Conservation (phyloP, 345 rosid genomes). For the Diplotaxis tenuifolia region DNA sequence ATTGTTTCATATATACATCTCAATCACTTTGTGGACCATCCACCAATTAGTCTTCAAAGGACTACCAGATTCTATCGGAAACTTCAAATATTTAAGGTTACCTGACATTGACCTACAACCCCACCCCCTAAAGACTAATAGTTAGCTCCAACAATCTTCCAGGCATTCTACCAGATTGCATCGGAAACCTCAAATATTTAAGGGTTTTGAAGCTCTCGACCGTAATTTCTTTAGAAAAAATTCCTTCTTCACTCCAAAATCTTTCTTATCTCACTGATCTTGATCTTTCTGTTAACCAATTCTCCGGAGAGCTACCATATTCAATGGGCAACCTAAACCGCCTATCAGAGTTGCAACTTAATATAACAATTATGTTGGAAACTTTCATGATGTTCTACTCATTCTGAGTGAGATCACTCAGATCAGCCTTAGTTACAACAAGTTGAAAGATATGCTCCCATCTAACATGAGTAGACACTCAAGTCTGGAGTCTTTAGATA, state of each 20-base stretch:
- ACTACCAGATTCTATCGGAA: neutral
- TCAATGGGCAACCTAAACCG: neutral
- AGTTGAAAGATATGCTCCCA: conserved; percentile 16
- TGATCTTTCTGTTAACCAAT: neutral
- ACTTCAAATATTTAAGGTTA: too few relatives aligned
- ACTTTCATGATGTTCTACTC: neutral
- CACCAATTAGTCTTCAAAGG: neutral
- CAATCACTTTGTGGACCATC: neutral
- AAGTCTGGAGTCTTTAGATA: neutral
- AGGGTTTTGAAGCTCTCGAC: neutral
- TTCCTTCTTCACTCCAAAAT: too few relatives aligned
- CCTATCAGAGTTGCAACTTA: neutral
- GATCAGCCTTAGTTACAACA: neutral
- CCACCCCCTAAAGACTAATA: too few relatives aligned
- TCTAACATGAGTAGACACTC: conserved; percentile 27
- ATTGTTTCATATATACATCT: too few relatives aligned
- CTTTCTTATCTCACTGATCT: neutral
- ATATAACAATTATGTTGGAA: neutral
- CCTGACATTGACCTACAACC: too few relatives aligned
- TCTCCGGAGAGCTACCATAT: neutral
- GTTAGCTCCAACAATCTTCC: neutral
- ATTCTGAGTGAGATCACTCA: neutral
- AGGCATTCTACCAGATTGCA: neutral
- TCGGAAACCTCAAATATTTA: neutral
- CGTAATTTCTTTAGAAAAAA: neutral